These are phyloP conservation scores for Sisymbrium irio DNA, from an alignment of 345 rosid species.

Conservation along the genomic window DNA sequence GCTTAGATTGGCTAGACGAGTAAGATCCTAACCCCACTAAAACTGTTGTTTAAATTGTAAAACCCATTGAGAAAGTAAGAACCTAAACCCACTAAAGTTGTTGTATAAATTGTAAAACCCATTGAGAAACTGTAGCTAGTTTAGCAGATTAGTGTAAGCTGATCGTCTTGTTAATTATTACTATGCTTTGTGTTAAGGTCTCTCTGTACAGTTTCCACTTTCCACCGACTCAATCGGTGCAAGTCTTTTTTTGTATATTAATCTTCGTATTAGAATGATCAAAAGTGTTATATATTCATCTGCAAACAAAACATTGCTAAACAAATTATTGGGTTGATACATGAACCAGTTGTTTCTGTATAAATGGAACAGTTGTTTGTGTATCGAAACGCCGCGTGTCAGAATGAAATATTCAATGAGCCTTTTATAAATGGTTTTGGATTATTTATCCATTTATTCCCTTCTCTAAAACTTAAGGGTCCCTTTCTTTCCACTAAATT, in stretches of 20 bases:
- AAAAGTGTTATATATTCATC: not conserved
- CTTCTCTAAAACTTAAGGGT: not conserved
- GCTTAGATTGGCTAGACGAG: slow-evolving; percentile 70
- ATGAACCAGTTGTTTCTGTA: too few relatives aligned
- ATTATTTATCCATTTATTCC: not conserved
- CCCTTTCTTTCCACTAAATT: not conserved
- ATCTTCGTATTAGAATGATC: not conserved
- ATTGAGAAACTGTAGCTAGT: not conserved
- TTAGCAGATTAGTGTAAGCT: not conserved
- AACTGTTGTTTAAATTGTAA: not conserved
- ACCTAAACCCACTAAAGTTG: not conserved
- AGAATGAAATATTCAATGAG: not conserved
- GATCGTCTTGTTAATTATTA: not conserved
- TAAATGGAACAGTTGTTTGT: too few relatives aligned
- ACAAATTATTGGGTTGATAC: not conserved
- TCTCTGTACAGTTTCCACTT: not conserved
- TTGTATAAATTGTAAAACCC: not conserved
- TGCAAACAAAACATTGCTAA: not conserved
- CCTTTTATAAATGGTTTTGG: not conserved
- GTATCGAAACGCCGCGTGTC: not conserved
- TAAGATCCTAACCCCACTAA: slow-evolving; percentile 18
- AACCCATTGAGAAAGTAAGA: slow-evolving; percentile 21
- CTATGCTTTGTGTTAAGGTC: not conserved
- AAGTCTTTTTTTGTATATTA: not conserved
- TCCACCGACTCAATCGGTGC: not conserved